Evolutionary conservation across 73 alveolate genomes (phyloP), one percentile per base, ranked within the genome.

Genomic region (Diophrys sp.): DNA sequence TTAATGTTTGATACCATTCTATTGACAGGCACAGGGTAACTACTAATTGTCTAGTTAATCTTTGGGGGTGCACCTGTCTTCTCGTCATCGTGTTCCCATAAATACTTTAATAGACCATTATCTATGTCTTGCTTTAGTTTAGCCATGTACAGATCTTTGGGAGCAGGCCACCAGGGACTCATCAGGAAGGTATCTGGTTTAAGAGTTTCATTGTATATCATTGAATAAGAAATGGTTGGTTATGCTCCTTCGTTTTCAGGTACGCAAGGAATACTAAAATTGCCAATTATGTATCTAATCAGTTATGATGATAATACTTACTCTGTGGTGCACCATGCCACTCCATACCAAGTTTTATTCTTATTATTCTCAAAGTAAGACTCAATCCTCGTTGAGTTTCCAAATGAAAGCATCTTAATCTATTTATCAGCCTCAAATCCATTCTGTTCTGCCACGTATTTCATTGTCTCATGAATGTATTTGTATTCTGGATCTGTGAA

Each of bases 181-280:
- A 92, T 70, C 74, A 93, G 71, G 66, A 91, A 91, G 14, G 85
- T 79, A 71, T 70, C 78, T 29, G 84, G 92, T 44, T 76, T 75
- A 32, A 91, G 78, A 8, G 97, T 84, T 54, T 76, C 85, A 67
- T 93, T 93, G 62, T 87, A 90, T 78, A 91, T 28, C 2, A 93
- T 71, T 2, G 93, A 74, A 79, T 93, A 93, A 24, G 89, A 81
- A 26, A 74, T 81, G 33, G 89, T 74, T 23, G 83, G 73, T 56
- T 69, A 29, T 18, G 69, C 92, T 56, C 72, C 68, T n/a, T 70
- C 84, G 32, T 80, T 53, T 14, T 34, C 78, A 28, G n/a, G 84
- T 28, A 80, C 70, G 18, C 98, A 93, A 18, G 96, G 97, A 5
- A 93, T 32, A 0, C 84, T 25, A 25, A 78, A 30, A 44, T 84